Conservation (phyloP, 2,329 filamentous ascomycete species). For the Mycosphaerella sp. region DNA sequence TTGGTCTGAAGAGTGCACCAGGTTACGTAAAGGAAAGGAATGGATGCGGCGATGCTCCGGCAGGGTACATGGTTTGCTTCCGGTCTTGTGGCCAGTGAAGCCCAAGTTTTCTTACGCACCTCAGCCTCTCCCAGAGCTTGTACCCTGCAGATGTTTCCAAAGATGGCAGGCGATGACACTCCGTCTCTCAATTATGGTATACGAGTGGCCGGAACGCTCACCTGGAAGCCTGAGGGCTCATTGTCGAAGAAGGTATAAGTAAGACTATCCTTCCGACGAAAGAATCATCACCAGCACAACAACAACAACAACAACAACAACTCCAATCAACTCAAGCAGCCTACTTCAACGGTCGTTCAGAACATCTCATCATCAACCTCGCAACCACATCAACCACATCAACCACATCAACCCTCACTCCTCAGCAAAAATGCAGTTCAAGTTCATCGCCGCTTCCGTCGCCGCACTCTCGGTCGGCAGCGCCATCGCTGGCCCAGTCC, state of each 20-base stretch:
- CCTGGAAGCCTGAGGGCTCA: background rate
- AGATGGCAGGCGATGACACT: background rate
- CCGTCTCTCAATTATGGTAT: background rate
- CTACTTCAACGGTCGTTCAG: background rate
- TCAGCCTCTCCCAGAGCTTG: background rate
- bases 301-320: background rate
- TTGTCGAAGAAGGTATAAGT: constrained; percentile 5
- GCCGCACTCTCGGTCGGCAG: constrained; percentile 11
- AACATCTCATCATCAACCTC: background rate
- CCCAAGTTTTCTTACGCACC: background rate
- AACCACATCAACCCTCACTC: background rate
- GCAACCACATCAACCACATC: background rate
- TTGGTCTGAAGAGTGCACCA: background rate
- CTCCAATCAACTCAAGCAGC: background rate
- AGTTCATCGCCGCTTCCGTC: constrained; percentile 8
- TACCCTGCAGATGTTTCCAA: background rate
- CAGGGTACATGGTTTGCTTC: background rate
- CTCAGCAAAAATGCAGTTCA: constrained; percentile 9
- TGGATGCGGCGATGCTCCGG: background rate
- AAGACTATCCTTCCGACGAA: constrained; percentile 2
- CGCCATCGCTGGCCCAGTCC: constrained; percentile 12
- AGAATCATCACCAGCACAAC: constrained; percentile 3
- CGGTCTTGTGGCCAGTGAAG: background rate
- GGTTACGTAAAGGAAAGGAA: background rate
- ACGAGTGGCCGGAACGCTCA: background rate